phyloP scores from a whole-genome alignment of 805 yeast genomes.

The Hanseniaspora singularis region DNA sequence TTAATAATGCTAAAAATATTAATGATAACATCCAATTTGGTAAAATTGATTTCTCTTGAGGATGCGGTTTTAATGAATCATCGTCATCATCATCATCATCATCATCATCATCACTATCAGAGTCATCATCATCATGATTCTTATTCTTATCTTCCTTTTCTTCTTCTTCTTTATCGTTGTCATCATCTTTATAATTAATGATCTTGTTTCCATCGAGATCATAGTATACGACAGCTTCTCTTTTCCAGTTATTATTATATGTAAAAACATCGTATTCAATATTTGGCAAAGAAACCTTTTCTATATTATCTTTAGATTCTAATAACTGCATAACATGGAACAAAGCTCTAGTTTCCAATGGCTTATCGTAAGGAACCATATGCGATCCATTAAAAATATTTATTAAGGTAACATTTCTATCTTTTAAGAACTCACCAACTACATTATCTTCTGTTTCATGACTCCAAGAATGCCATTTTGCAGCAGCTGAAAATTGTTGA shows the following conservation, averaged over 20 bases:
- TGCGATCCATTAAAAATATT: conserved; percentile 70
- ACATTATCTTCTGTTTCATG: conserved; percentile 32
- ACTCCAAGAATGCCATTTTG: conserved; percentile 17
- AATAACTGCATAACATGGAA: conserved; percentile 35
- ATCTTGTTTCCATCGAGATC: background rate
- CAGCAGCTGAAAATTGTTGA: conserved; percentile 27
- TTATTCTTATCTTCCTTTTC: background rate
- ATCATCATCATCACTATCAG: conserved; percentile 42
- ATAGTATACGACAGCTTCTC: background rate
- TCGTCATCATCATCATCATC: conserved; percentile 21
- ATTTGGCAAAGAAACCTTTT: background rate
- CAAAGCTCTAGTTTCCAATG: conserved; percentile 57
- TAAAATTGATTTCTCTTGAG: conserved; percentile 15
- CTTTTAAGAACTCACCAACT: conserved; percentile 40
- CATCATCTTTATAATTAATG: background rate
- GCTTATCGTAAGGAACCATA: conserved; percentile 83
- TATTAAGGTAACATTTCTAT: conserved; percentile 64
- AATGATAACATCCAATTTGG: conserved; percentile 5
- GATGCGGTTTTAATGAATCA: conserved; percentile 16
- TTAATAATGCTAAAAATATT: background rate
- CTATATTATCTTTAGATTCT: background rate
- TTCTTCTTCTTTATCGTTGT: background rate
- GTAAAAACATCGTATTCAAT: background rate
- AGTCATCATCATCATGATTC: conserved; percentile 31
- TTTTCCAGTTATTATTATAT: conserved; percentile 1